Base-by-base conservation (phyloP, 352 stramenopile genomes). In the Globisporangium emineosum region DNA sequence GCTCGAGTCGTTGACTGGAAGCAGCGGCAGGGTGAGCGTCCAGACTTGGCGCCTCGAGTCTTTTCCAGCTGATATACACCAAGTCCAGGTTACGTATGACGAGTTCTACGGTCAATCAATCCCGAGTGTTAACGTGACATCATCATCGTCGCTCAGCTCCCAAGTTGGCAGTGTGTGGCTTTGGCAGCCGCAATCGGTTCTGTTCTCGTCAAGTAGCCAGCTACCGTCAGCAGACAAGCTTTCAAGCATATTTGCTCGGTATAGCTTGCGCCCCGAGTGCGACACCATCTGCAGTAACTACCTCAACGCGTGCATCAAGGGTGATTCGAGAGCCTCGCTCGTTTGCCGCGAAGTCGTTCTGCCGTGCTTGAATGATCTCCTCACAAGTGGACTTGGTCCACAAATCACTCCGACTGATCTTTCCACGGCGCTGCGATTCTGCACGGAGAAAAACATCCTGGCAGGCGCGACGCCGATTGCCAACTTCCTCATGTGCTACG, bases 401-500 rank as follows among this genome's bases (percentile, higher is more conserved):
- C 30, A 23, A 19, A 45, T 3, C 8, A 9, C 37, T 25, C 57
- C 17, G 10, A 35, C 29, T 0, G 56, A 68, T 21, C 5, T 68
- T 12, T 25, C 47, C 1, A 25, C 3, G 8, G 51, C 13, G 0
- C 35, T 68, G 35, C 61, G 61, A 6, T 33, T 23, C 47, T 68
- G 61, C 25, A 53, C 29, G 5, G 21, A 17, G 0, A 12, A 27
- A 57, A 21, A 29, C 29, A 21, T 51, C 32, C 37, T 62, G 12
- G 60, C 55, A n/a, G 53, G 40, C 2, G 53, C 43, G 5, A 52
- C 53, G 13, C 63, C 55, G 7, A 23, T 71, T 12, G 65, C 45
- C 5, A 40, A 68, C 37, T 68, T 65, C 51, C n/a, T 68, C 10
- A 15, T 64, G 42, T 68, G 66, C 43, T 61, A 60, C 27, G 25